These are phyloP conservation scores for Homolaphlyctis polyrhiza DNA, from an alignment of 371 early-diverging fungal species.

Conservation along the genomic window DNA sequence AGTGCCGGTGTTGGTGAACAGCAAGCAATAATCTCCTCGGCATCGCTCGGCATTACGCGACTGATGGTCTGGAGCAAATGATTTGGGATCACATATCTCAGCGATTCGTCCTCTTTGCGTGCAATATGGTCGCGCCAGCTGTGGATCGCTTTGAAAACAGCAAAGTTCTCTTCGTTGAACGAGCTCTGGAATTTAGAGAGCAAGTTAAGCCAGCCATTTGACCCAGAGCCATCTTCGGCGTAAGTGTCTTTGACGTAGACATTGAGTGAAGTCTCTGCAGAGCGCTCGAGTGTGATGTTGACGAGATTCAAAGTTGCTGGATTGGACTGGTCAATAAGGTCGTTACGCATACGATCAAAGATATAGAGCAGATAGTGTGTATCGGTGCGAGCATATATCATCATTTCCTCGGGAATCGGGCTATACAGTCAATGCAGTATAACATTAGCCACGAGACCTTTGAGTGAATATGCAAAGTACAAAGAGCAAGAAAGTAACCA, in stretches of 20 bases:
- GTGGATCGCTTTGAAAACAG: constrained; percentile 82
- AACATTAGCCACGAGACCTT: too few relatives aligned
- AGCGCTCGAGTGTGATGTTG: constrained; percentile 60
- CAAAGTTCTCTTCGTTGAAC: constrained; percentile 58
- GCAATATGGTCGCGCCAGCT: constrained; percentile 89
- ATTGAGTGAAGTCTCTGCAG: constrained; percentile 59
- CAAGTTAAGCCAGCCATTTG: constrained; percentile 70
- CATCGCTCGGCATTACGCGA: constrained; percentile 70
- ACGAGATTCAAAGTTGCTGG: constrained; percentile 60
- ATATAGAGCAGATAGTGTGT: constrained; percentile 94
- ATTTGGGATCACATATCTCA: constrained; percentile 83
- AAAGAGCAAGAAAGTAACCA: neutral
- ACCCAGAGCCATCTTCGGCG: constrained; percentile 70
- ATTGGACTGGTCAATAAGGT: constrained; percentile 56
- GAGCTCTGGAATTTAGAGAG: constrained; percentile 60
- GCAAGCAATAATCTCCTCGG: constrained; percentile 64
- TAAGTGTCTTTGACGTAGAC: constrained; percentile 75
- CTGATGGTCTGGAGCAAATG: constrained; percentile 79
- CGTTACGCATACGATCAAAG: constrained; percentile 85
- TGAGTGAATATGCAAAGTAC: too few relatives aligned
- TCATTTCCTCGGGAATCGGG: constrained; percentile 88
- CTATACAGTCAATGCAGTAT: constrained; percentile 48
- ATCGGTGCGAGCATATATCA: constrained; percentile 88
- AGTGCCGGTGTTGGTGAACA: constrained; percentile 82
- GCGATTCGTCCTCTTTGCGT: constrained; percentile 86